phyloP scores from a whole-genome alignment of 2,329 filamentous ascomycete genomes.

The Cladobotryum mycophilum region DNA sequence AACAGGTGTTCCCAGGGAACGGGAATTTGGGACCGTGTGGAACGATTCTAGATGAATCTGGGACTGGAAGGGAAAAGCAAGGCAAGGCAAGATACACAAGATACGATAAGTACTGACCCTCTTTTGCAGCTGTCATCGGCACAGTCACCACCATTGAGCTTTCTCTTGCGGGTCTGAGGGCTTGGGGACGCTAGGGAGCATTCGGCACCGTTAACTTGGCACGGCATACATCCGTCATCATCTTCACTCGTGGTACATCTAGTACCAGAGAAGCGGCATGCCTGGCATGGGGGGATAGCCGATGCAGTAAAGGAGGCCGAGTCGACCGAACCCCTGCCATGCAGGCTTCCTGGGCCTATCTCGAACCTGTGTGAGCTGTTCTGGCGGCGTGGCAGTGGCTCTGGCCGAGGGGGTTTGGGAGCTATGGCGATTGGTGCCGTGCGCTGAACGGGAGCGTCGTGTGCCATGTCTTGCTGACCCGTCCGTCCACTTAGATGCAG shows the following conservation, averaged over 20 bases:
- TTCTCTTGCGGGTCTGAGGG: constrained; percentile 73
- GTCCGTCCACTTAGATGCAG: not conserved
- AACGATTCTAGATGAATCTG: not conserved
- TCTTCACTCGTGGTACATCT: constrained; percentile 72
- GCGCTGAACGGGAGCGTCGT: constrained; percentile 47
- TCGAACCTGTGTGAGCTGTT: constrained; percentile 43
- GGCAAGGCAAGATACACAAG: not conserved
- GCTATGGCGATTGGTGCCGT: constrained; percentile 62
- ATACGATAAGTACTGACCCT: constrained; percentile 50
- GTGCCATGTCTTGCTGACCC: constrained; percentile 40
- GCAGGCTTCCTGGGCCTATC: constrained; percentile 44
- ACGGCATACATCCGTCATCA: constrained; percentile 68
- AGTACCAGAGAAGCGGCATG: constrained; percentile 66
- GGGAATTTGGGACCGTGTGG: not conserved
- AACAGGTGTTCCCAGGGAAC: constrained; percentile 10
- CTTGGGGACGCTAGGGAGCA: constrained; percentile 68
- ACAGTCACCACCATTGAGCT: constrained; percentile 60
- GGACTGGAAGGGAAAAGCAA: not conserved
- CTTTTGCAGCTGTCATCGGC: constrained; percentile 59
- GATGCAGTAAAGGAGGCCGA: constrained; percentile 37
- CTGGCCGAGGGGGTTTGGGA: constrained; percentile 47
- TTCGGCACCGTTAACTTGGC: constrained; percentile 69
- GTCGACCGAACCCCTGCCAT: constrained; percentile 47
- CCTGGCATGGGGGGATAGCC: constrained; percentile 57
- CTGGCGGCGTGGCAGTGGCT: constrained; percentile 39